Evolutionary conservation across 192 early-diverging fungal genomes (phyloP).

Genomic region (Linnemannia hyalina): DNA sequence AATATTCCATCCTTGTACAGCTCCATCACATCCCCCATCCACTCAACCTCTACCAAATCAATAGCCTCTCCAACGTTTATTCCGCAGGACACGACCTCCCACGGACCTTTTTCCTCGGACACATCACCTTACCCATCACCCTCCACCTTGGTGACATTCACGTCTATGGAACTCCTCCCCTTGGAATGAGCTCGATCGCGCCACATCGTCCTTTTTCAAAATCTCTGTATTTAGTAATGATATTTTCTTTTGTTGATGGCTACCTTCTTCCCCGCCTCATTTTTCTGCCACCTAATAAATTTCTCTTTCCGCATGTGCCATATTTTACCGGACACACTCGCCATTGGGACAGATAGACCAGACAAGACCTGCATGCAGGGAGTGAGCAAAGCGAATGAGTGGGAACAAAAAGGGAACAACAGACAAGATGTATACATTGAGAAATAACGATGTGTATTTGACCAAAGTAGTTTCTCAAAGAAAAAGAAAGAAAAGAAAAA

Average conservation of each 20-base stretch:
- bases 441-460: not conserved
- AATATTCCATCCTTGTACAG: not conserved
- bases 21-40: not conserved
- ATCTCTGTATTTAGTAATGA: not conserved
- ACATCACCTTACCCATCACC: not conserved
- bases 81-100: not conserved
- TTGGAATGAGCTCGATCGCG: not conserved
- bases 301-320: not conserved
- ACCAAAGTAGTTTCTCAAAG: not conserved
- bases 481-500: slow-evolving; percentile 12
- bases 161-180: not conserved
- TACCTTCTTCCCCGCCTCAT: not conserved
- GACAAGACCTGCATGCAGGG: not conserved
- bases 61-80: not conserved
- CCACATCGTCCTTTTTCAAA: not conserved
- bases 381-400: not conserved
- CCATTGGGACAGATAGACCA: not conserved
- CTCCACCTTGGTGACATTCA: not conserved
- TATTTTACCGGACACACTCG: not conserved
- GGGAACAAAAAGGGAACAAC: not conserved
- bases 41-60: not conserved
- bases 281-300: not conserved
- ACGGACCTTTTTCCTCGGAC: not conserved
- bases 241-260: not conserved
- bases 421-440: not conserved